These are phyloP conservation scores for Vitis hybrid DNA, from an alignment of 177 flowering plant genomes.

Conservation along the genomic window DNA sequence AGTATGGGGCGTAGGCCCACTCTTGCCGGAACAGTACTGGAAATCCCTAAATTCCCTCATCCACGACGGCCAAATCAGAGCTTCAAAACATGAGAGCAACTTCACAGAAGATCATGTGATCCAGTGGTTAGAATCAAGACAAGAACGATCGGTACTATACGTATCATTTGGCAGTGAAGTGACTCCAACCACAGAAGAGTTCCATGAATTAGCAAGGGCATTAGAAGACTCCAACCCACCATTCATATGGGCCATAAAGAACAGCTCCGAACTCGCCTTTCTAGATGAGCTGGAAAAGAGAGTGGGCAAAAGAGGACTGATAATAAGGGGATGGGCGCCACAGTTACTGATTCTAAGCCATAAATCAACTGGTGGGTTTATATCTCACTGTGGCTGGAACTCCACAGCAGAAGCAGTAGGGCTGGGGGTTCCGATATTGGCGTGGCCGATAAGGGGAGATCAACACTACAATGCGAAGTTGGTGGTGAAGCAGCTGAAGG, in stretches of 20 bases:
- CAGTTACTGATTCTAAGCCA: slow-evolving; percentile 73
- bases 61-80: slow-evolving; percentile 2
- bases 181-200: slow-evolving; percentile 28
- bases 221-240: slow-evolving; percentile 28
- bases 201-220: slow-evolving; percentile 31
- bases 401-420: slow-evolving; percentile 62
- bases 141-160: slow-evolving; percentile 32
- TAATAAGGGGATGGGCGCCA: slow-evolving; percentile 79
- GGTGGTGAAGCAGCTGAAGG: slow-evolving; percentile 38
- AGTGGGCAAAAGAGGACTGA: slow-evolving; percentile 46
- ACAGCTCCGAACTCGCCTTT: no score
- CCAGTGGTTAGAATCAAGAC: slow-evolving; percentile 31
- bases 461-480: slow-evolving; percentile 52
- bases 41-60: slow-evolving; percentile 1
- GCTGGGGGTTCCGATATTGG: slow-evolving; percentile 58
- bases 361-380: slow-evolving; percentile 56
- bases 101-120: slow-evolving; percentile 21
- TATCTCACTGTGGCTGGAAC: slow-evolving; percentile 82
- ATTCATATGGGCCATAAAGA: slow-evolving; percentile 45
- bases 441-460: slow-evolving; percentile 77
- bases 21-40: slow-evolving; percentile 23
- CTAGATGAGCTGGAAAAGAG: not conserved
- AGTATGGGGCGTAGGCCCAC: slow-evolving; percentile 21
- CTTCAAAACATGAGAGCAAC: not conserved
- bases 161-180: slow-evolving; percentile 40